phyloP scores from a whole-genome alignment of 495 filamentous ascomycete genomes.

The Monascus purpureus region DNA sequence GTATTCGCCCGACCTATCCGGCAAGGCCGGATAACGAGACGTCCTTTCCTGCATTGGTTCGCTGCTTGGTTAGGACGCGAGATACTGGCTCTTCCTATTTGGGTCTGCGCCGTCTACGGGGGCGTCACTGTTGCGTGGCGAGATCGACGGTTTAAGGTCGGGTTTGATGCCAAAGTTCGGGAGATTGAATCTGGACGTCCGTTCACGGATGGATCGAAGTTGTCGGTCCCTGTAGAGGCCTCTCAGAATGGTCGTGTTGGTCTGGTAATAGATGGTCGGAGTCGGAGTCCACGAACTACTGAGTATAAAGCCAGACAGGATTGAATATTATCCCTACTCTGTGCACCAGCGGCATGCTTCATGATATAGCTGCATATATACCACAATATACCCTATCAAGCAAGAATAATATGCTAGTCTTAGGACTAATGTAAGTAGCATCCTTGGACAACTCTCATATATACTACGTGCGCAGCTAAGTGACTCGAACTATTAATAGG shows the following conservation, averaged over 20 bases:
- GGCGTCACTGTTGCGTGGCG: slow-evolving; percentile 80
- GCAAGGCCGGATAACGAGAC: slow-evolving; percentile 17
- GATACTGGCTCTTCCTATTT: slow-evolving; percentile 68
- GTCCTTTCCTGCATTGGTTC: slow-evolving; percentile 57
- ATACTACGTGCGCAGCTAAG: too few species aligned
- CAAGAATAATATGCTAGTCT: too few species aligned
- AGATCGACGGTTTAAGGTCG: slow-evolving; percentile 67
- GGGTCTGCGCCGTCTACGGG: slow-evolving; percentile 71
- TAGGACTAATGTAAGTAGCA: too few species aligned
- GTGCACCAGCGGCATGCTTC: too few species aligned
- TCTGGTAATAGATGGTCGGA: background rate
- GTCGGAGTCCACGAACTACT: background rate
- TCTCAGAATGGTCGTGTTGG: background rate
- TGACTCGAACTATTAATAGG: too few species aligned
- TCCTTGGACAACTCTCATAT: too few species aligned
- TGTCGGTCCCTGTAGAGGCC: background rate
- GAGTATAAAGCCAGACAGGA: background rate
- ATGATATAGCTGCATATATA: too few species aligned
- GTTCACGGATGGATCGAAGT: background rate
- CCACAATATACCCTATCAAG: too few species aligned
- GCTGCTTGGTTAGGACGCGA: slow-evolving; percentile 79
- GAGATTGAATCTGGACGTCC: slow-evolving; percentile 20
- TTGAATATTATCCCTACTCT: too few species aligned
- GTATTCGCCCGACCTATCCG: slow-evolving; percentile 43
- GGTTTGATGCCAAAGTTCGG: slow-evolving; percentile 65